These are phyloP conservation scores for Dispira simplex DNA, from an alignment of 192 early-diverging fungal genomes.

Conservation along the genomic window DNA sequence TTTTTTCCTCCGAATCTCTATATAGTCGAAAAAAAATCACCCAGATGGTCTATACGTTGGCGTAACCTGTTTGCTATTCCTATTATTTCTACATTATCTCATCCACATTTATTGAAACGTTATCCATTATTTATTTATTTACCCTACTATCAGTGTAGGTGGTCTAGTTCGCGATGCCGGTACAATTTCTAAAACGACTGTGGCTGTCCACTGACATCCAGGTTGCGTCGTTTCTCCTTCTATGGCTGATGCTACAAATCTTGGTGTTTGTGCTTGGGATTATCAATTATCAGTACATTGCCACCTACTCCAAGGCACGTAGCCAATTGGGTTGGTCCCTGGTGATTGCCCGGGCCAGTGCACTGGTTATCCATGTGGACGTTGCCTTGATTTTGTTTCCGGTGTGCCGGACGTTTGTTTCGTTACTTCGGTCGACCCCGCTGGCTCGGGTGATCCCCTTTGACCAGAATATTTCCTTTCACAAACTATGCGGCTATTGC, in stretches of 20 bases:
- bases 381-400: conserved; percentile 65
- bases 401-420: conserved; percentile 68
- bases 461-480: conserved; percentile 70
- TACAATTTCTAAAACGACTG: background rate
- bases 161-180: too few relatives aligned
- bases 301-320: conserved; percentile 32
- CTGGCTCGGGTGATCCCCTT: conserved; percentile 65
- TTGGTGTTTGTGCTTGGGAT: conserved; percentile 38
- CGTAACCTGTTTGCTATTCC: too few relatives aligned
- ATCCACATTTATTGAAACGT: too few relatives aligned
- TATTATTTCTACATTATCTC: too few relatives aligned
- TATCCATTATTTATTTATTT: too few relatives aligned
- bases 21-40: too few relatives aligned
- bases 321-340: conserved; percentile 32
- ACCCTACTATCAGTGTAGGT: too few relatives aligned
- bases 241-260: conserved; percentile 42
- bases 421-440: conserved; percentile 54
- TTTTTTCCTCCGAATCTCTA: too few relatives aligned
- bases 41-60: too few relatives aligned
- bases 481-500: conserved; percentile 66
- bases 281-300: conserved; percentile 42
- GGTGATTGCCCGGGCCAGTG: conserved; percentile 39
- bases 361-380: conserved; percentile 59
- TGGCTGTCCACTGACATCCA: background rate
- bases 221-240: conserved; percentile 23